A percentile compares a stretch with the other conserved stretches of the same genome.
Evolutionary conservation across 768 basidiomycete species (phyloP).

Genomic region (Leccinum incarnatum): DNA sequence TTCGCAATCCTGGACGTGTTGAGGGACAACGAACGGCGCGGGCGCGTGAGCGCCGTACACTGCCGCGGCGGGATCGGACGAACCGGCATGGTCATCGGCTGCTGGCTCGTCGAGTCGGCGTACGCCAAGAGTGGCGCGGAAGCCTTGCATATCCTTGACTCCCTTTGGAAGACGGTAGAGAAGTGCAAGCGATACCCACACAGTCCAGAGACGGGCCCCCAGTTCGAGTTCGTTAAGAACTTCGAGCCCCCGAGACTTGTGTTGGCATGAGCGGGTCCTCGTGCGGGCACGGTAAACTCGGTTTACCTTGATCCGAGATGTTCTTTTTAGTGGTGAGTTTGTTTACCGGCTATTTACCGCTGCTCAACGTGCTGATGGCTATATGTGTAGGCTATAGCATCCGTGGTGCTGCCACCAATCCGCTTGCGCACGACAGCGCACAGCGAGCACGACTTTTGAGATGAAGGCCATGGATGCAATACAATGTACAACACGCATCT

Average conservation of each 20-base stretch:
- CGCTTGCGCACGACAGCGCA: not conserved
- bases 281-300: not conserved
- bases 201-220: conserved; percentile 77
- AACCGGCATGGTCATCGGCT: conserved; percentile 61
- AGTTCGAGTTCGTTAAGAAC: conserved; percentile 70
- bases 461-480: conserved; percentile 17
- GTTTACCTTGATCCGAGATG: not conserved
- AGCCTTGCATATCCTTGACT: conserved; percentile 61
- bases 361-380: not conserved
- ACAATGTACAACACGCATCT: conserved; percentile 30
- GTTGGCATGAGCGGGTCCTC: conserved; percentile 11
- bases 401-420: not conserved
- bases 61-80: conserved; percentile 79
- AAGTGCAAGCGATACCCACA: conserved; percentile 74
- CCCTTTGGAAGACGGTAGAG: conserved; percentile 73
- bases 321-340: conserved; percentile 5
- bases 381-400: conserved; percentile 3
- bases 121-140: conserved; percentile 60
- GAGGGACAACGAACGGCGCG: conserved; percentile 55
- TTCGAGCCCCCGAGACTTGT: conserved; percentile 39
- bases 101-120: conserved; percentile 73
- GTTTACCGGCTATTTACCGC: not conserved
- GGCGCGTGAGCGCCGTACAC: conserved; percentile 68
- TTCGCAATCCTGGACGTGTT: conserved; percentile 57
- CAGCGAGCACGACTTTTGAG: not conserved